Evolutionary conservation across 305 asterid species (phyloP).

Genomic region (Nicotiana rustica): DNA sequence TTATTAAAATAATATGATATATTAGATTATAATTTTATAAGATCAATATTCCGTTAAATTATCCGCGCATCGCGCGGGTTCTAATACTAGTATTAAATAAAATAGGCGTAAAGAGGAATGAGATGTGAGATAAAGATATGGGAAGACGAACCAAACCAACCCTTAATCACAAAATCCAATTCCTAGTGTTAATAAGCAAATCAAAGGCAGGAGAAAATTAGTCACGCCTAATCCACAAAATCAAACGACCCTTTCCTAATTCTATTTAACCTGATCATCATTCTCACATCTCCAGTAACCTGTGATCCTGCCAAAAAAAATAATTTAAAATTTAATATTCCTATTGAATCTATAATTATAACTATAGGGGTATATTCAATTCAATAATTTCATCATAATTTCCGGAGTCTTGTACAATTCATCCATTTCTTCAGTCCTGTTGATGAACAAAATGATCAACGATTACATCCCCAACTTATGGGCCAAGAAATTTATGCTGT

Average conservation of each 20-base stretch:
- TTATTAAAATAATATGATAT: too few relatives aligned
- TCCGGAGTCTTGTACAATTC: neutral
- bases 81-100: neutral
- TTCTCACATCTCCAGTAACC: neutral
- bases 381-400: neutral
- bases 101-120: neutral
- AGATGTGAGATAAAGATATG: neutral
- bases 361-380: neutral
- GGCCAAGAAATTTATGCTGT: neutral
- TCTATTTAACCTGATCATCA: neutral
- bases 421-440: neutral
- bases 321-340: neutral
- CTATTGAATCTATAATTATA: neutral
- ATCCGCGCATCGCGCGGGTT: too few relatives aligned
- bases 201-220: neutral
- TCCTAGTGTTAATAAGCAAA: neutral
- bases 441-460: neutral
- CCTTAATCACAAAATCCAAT: neutral
- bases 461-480: neutral
- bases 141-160: neutral
- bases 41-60: too few relatives aligned
- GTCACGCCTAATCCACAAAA: neutral
- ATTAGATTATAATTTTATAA: too few relatives aligned
- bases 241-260: neutral
- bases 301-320: neutral